Evolutionary conservation across 106 monocot genomes (phyloP).

Genomic region (Amphibolis antarctica): DNA sequence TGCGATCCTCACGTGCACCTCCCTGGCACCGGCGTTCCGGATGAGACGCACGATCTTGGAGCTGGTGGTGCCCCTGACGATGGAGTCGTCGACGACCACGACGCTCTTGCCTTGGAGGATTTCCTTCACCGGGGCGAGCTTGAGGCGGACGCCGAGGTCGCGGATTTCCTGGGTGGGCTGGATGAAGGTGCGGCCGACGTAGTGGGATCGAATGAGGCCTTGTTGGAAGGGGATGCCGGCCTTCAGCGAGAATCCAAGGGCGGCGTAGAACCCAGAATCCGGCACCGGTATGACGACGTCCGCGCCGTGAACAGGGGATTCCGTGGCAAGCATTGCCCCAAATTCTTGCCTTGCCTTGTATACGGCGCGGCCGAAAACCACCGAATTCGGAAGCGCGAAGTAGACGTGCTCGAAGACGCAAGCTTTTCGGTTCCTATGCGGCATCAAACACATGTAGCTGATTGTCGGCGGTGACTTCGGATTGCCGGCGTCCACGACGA

Average conservation of each 20-base stretch:
- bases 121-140: conserved; percentile 60
- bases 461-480: neutral
- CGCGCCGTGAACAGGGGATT: conserved; percentile 48
- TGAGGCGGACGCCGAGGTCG: conserved; percentile 72
- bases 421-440: conserved; percentile 37
- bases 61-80: conserved; percentile 82
- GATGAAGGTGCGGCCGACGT: conserved; percentile 81
- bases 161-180: conserved; percentile 69
- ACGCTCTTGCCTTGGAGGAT: conserved; percentile 64
- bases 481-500: conserved; percentile 10
- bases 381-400: conserved; percentile 78
- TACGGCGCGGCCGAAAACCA: conserved; percentile 64
- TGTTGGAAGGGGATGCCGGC: conserved; percentile 72
- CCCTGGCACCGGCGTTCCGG: conserved; percentile 57
- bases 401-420: conserved; percentile 93
- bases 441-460: conserved; percentile 48
- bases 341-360: conserved; percentile 41
- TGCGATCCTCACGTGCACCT: conserved; percentile 93
- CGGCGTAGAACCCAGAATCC: conserved; percentile 87
- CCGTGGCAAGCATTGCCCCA: conserved; percentile 52
- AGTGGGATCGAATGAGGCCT: conserved; percentile 76
- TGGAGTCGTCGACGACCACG: conserved; percentile 82
- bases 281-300: conserved; percentile 90
- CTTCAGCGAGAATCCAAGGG: conserved; percentile 51
- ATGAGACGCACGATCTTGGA: conserved; percentile 83